Evolutionary conservation across 2,329 filamentous ascomycete species (phyloP).

Genomic region (Apiospora malaysiana): DNA sequence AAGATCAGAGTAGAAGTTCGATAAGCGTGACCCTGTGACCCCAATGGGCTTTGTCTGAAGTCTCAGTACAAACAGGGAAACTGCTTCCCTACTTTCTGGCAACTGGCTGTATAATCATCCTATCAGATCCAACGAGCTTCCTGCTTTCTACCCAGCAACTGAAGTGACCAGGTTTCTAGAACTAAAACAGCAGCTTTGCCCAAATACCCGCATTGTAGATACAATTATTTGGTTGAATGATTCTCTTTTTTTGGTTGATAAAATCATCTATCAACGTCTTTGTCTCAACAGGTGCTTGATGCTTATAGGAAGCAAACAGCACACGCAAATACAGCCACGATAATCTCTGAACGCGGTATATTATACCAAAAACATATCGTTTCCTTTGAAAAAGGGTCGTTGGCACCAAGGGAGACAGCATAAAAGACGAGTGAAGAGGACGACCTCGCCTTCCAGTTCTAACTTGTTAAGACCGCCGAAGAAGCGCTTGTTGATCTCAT

Average conservation of each 20-base stretch:
- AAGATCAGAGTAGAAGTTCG: conserved; percentile 70
- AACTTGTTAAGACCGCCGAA: neutral
- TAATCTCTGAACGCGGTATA: neutral
- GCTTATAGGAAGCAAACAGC: neutral
- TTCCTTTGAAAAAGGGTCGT: neutral
- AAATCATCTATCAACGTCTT: neutral
- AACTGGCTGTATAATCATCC: neutral
- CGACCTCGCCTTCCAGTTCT: neutral
- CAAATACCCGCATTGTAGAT: neutral
- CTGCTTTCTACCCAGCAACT: too few species aligned
- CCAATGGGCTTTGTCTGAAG: neutral
- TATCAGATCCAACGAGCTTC: neutral
- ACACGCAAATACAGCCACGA: neutral
- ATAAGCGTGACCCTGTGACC: neutral
- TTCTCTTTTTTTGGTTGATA: neutral
- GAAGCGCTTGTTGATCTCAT: neutral
- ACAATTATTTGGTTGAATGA: neutral
- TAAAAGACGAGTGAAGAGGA: neutral
- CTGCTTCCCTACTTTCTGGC: neutral
- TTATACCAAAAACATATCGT: neutral
- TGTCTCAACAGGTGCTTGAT: neutral
- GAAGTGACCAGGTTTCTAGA: neutral
- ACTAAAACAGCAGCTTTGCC: neutral
- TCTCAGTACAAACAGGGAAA: neutral
- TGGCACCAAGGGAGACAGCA: neutral